Conservation (phyloP, 2,329 filamentous ascomycete genomes). For the Sphaceloma murrayae region DNA sequence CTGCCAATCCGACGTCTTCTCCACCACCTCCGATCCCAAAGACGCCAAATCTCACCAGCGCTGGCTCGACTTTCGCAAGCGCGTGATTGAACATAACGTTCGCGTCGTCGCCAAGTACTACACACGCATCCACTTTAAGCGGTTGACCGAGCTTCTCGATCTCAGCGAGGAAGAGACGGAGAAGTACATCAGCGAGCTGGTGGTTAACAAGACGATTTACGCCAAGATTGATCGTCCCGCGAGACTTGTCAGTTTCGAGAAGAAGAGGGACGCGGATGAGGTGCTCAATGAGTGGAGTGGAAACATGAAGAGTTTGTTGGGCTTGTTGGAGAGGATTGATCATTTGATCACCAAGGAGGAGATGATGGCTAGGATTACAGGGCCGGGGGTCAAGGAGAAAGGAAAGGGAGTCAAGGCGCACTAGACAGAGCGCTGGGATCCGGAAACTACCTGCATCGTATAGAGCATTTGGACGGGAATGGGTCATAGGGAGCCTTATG, state of each 20-base stretch:
- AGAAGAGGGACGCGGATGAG: constrained; percentile 89
- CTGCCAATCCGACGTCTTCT: constrained; percentile 80
- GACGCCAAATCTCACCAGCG: constrained; percentile 75
- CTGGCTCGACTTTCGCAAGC: constrained; percentile 93
- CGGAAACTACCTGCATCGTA: no score
- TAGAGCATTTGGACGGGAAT: no score
- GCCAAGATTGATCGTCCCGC: constrained; percentile 95
- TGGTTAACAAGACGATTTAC: constrained; percentile 95
- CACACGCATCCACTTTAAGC: constrained; percentile 87
- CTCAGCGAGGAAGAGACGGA: constrained; percentile 92
- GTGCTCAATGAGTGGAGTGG: constrained; percentile 97
- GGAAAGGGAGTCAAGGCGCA: constrained; percentile 32
- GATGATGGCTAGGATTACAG: constrained; percentile 96
- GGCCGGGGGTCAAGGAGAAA: constrained; percentile 42
- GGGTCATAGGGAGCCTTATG: no score
- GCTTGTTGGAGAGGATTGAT: constrained; percentile 80
- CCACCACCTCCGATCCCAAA: constrained; percentile 46
- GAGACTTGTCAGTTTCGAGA: constrained; percentile 84
- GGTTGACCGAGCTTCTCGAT: constrained; percentile 83
- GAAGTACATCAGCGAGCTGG: constrained; percentile 95
- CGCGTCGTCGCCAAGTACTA: constrained; percentile 98
- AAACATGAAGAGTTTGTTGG: constrained; percentile 90
- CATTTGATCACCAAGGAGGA: constrained; percentile 99
- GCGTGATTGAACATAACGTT: constrained; percentile 98
- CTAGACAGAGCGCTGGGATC: constrained; percentile 4